Conservation (phyloP, 2,329 filamentous ascomycete genomes). For the Claviceps humidiphila region DNA sequence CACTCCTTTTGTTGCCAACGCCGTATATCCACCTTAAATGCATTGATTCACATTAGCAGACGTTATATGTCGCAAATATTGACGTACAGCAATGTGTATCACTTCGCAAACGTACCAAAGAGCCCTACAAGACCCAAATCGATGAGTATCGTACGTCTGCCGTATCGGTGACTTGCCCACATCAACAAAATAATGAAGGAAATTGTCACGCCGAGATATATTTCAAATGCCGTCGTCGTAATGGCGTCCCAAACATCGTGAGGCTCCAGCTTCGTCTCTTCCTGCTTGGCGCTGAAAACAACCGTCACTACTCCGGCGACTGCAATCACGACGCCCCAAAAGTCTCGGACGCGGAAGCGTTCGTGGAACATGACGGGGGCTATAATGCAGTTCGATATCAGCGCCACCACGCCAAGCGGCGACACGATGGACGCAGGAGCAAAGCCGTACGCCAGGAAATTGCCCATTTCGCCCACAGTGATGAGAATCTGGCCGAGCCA, state of each 20-base stretch:
- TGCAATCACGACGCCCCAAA: slow-evolving; percentile 77
- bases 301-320: slow-evolving; percentile 83
- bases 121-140: slow-evolving; percentile 87
- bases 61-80: not conserved
- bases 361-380: slow-evolving; percentile 91
- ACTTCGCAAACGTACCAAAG: slow-evolving; percentile 53
- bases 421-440: slow-evolving; percentile 96
- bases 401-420: slow-evolving; percentile 86
- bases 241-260: slow-evolving; percentile 85
- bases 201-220: slow-evolving; percentile 70
- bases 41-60: not conserved
- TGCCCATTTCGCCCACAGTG: slow-evolving; percentile 83
- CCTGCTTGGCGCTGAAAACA: slow-evolving; percentile 77
- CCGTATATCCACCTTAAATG: slow-evolving; percentile 79
- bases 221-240: slow-evolving; percentile 75
- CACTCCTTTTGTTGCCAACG: slow-evolving; percentile 88
- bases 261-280: slow-evolving; percentile 82
- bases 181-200: slow-evolving; percentile 63
- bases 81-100: not conserved
- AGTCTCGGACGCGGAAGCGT: slow-evolving; percentile 69
- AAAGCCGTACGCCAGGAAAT: slow-evolving; percentile 95
- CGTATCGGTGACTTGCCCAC: slow-evolving; percentile 72
- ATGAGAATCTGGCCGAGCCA: slow-evolving; percentile 91
- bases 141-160: slow-evolving; percentile 75
- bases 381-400: slow-evolving; percentile 94